These are phyloP conservation scores for Chlorociboria aeruginascens DNA, from an alignment of 495 filamentous ascomycete genomes.

Conservation along the genomic window DNA sequence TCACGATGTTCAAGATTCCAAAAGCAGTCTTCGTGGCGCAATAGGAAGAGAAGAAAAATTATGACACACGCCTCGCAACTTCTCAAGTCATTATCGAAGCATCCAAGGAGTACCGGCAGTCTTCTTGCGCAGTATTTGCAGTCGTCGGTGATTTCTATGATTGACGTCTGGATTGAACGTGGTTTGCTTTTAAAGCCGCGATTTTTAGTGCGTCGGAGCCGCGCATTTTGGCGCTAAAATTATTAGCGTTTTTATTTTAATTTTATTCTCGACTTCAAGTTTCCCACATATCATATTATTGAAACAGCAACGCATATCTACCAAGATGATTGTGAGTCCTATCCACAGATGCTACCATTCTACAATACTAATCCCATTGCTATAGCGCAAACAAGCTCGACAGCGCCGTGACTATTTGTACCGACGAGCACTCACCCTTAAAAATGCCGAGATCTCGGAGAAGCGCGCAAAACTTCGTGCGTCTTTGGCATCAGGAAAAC, in stretches of 20 bases:
- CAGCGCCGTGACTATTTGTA: constrained; percentile 93
- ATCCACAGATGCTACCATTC: too few species aligned
- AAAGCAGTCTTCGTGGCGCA: constrained; percentile 16
- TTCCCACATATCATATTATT: neutral
- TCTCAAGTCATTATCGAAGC: constrained; percentile 16
- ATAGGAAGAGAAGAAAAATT: constrained; percentile 1
- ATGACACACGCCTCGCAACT: constrained; percentile 3
- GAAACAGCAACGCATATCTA: too few species aligned
- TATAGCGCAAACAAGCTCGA: constrained; percentile 59
- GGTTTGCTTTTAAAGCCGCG: neutral
- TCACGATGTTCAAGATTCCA: constrained; percentile 11
- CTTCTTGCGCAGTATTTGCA: constrained; percentile 9
- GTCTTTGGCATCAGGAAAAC: constrained; percentile 68
- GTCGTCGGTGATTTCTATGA: neutral
- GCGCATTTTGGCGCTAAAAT: neutral
- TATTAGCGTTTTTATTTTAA: neutral
- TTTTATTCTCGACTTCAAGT: too few species aligned
- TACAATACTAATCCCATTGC: neutral
- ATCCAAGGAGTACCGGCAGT: constrained; percentile 3
- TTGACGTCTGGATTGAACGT: neutral
- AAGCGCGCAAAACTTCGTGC: constrained; percentile 79
- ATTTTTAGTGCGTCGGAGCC: neutral
- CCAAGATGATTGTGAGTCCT: too few species aligned
- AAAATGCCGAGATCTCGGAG: constrained; percentile 84
- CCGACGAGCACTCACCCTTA: constrained; percentile 63